phyloP scores from a whole-genome alignment of 2,329 filamentous ascomycete genomes.

The Emydomyces testavorans region DNA sequence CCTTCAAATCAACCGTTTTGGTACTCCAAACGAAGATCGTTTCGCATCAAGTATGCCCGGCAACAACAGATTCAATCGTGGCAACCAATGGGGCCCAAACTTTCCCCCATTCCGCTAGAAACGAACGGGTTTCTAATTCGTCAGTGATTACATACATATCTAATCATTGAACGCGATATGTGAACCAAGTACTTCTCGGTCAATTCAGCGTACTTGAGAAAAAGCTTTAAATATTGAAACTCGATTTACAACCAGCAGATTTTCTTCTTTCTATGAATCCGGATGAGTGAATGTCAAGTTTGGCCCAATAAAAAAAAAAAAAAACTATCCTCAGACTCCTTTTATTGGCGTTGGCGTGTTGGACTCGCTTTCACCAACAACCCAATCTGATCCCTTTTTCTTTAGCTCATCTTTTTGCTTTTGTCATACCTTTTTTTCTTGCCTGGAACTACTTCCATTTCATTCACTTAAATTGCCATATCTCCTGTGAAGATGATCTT shows the following conservation, averaged over 20 bases:
- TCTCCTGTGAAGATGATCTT: conserved; percentile 22
- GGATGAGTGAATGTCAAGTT: conserved; percentile 18
- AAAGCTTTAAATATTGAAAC: conserved; percentile 14
- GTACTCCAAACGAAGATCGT: conserved; percentile 41
- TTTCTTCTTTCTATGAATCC: conserved; percentile 20
- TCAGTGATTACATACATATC: not conserved
- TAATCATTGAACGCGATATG: not conserved
- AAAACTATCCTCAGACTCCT: conserved; percentile 16
- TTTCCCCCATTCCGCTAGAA: conserved; percentile 31
- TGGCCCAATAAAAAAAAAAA: conserved; percentile 17
- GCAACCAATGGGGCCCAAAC: conserved; percentile 28
- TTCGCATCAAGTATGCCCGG: conserved; percentile 17
- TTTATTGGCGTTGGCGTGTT: conserved; percentile 22
- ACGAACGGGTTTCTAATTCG: not conserved
- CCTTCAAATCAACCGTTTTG: conserved; percentile 48
- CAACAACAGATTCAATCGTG: conserved; percentile 29
- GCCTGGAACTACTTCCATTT: conserved; percentile 19
- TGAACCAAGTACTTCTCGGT: conserved; percentile 4
- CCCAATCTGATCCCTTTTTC: conserved; percentile 17
- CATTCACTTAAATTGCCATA: conserved; percentile 23
- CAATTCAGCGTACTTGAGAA: conserved; percentile 2
- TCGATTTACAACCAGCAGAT: conserved; percentile 19
- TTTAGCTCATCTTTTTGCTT: conserved; percentile 19
- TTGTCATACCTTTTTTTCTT: conserved; percentile 16
- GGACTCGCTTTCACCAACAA: conserved; percentile 15